A percentile compares a stretch with the other conserved stretches of the same genome.
These are phyloP conservation scores for Paramecium sexaurelia DNA, from an alignment of 73 alveolate genomes.

Conservation along the genomic window DNA sequence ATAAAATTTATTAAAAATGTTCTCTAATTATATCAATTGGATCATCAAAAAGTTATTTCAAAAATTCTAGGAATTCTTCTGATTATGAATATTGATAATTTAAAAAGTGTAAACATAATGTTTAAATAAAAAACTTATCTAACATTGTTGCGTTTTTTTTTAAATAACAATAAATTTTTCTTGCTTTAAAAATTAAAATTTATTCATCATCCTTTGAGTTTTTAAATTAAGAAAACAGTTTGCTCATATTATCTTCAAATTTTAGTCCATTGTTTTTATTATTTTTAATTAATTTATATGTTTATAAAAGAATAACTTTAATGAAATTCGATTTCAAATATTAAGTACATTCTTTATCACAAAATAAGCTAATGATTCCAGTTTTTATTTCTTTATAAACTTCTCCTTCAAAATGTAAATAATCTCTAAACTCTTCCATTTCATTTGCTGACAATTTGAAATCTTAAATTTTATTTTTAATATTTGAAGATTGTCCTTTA, in stretches of 20 bases:
- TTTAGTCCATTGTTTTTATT: background rate
- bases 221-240: background rate
- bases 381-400: background rate
- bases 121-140: background rate
- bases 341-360: background rate
- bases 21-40: background rate
- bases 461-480: background rate
- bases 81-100: background rate
- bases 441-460: background rate
- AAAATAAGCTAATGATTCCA: background rate
- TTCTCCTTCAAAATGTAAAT: background rate
- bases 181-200: background rate
- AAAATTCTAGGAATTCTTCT: background rate
- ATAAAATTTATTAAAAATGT: background rate
- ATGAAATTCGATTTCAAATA: background rate
- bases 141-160: background rate
- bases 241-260: background rate
- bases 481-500: background rate
- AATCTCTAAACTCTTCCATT: background rate
- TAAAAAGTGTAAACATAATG: background rate
- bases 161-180: background rate
- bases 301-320: background rate
- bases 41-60: background rate
- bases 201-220: background rate
- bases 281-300: background rate